Base-by-base conservation (phyloP, 2,329 filamentous ascomycete species). In the Xylariaceae sp. region DNA sequence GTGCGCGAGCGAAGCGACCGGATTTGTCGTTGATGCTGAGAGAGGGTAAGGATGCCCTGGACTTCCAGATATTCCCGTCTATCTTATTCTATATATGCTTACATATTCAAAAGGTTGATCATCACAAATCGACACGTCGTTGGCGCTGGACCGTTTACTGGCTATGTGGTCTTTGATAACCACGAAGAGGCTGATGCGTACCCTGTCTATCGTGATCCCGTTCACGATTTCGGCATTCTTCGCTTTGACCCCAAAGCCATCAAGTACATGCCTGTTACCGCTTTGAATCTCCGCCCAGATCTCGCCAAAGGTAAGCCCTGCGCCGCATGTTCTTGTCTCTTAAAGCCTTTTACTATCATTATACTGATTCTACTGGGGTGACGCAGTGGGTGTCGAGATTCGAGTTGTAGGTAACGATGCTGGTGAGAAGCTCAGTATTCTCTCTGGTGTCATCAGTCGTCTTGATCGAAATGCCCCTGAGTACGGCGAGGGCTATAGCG, bases 331-430 rank as follows among this genome's bases (percentile, higher is more conserved):
- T 59, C 2, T 44, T 17, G 39, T 6, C 15, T 51, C 17, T 3
- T 23, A 2, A 51, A 18, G 0, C 6, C 34, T n/a, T 42, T 13
- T 34, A 34, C 11, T 18, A 2, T 18, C 30, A 53, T 44, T 7
- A 48, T 62, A 17, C 53, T 67, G 39, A 66, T 42, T 6, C 44
- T 8, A 60, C 47, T 23, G 35, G 34, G 17, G 1, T 11, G 9
- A 5, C 51, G 4, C 58, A 77, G 93, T 99, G 56, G 94, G 94
- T 57, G 86, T 90, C 11, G 94, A 99, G 76, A 97, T 99, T 66
- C 84, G 95, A 66, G 94, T 99, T 1, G 94, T 99, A 4, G 94
- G 94, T 77, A 99, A 99, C 74, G 94, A 99, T 79, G 94, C 94
- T 35, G 94, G 94, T 65, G 94, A 99, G 74, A 99, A 99, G 77